Conservation (phyloP, 2,329 filamentous ascomycete species). For the Westerdykella sp. region DNA sequence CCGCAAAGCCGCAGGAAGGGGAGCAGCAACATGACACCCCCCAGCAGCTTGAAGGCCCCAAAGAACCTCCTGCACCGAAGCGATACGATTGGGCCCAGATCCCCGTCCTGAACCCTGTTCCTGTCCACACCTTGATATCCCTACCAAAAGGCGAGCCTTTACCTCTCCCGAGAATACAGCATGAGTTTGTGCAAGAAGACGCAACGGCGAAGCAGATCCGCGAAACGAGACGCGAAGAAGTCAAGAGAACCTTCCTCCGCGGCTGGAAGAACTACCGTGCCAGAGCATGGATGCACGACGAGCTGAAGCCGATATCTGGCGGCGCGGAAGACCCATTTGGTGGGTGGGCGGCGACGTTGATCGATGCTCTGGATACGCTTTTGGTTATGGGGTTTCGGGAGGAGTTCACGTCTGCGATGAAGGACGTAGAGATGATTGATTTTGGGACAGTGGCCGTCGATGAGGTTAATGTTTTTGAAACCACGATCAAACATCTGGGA, state of each 20-base stretch:
- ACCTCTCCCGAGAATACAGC: constrained; percentile 40
- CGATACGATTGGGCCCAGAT: constrained; percentile 38
- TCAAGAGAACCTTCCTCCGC: constrained; percentile 40
- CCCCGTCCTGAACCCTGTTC: constrained; percentile 38
- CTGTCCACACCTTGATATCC: constrained; percentile 29
- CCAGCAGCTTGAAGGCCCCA: constrained; percentile 1
- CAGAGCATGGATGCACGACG: constrained; percentile 46
- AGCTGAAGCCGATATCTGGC: constrained; percentile 42
- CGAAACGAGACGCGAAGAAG: constrained; percentile 30
- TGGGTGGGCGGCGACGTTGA: constrained; percentile 44
- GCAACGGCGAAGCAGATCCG: constrained; percentile 26
- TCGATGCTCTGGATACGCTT: constrained; percentile 43
- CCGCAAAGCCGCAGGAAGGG: neutral
- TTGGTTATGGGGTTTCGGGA: constrained; percentile 45
- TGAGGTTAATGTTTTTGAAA: constrained; percentile 45
- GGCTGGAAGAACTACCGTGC: constrained; percentile 42
- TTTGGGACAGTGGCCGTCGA: constrained; percentile 37
- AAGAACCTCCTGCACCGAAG: constrained; percentile 10
- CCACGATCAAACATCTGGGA: constrained; percentile 72
- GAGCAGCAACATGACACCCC: neutral
- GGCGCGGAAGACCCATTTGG: constrained; percentile 39
- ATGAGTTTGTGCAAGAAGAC: constrained; percentile 35
- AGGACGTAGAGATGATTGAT: constrained; percentile 40
- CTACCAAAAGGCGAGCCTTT: constrained; percentile 36
- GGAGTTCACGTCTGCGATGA: constrained; percentile 44